These are phyloP conservation scores for Daldinia eschscholtzii DNA, from an alignment of 2,329 filamentous ascomycete species.

Conservation along the genomic window DNA sequence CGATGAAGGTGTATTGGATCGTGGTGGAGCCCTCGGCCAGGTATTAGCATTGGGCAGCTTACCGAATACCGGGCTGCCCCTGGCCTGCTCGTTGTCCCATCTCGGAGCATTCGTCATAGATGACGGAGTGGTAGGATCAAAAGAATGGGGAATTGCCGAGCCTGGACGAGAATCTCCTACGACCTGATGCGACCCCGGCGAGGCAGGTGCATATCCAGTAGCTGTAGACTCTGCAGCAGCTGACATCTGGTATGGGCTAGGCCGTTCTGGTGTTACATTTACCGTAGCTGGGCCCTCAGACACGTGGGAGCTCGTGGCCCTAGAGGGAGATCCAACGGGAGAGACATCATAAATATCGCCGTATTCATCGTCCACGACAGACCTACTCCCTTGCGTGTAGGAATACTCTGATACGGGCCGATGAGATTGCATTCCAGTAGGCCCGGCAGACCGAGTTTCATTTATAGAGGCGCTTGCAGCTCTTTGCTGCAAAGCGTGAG, in stretches of 20 bases:
- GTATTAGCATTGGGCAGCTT: slow-evolving; percentile 57
- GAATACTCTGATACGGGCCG: slow-evolving; percentile 41
- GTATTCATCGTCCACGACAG: slow-evolving; percentile 28
- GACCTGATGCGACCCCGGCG: slow-evolving; percentile 41
- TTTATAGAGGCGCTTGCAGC: slow-evolving; percentile 22
- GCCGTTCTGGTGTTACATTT: slow-evolving; percentile 40
- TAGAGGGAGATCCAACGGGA: slow-evolving; percentile 45
- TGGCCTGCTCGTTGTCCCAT: slow-evolving; percentile 23
- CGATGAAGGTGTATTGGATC: slow-evolving; percentile 42
- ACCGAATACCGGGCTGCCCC: slow-evolving; percentile 38
- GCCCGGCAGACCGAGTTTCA: slow-evolving; percentile 19
- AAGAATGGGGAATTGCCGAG: slow-evolving; percentile 31
- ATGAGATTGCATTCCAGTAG: slow-evolving; percentile 18
- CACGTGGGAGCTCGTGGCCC: slow-evolving; percentile 43
- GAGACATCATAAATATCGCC: slow-evolving; percentile 52
- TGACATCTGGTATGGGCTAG: slow-evolving; percentile 42
- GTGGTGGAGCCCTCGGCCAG: slow-evolving; percentile 60
- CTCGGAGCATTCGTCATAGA: slow-evolving; percentile 23
- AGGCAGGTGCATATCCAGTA: slow-evolving; percentile 45
- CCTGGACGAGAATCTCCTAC: slow-evolving; percentile 36
- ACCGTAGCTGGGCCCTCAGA: slow-evolving; percentile 42
- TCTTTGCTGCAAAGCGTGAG: slow-evolving; percentile 33
- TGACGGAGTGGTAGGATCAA: slow-evolving; percentile 40
- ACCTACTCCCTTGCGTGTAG: slow-evolving; percentile 28
- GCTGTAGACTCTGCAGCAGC: slow-evolving; percentile 45